A percentile compares a stretch with the other conserved stretches of the same genome.
Conservation (phyloP, 306 rosid species). For the Sechiopsis laciniata region DNA sequence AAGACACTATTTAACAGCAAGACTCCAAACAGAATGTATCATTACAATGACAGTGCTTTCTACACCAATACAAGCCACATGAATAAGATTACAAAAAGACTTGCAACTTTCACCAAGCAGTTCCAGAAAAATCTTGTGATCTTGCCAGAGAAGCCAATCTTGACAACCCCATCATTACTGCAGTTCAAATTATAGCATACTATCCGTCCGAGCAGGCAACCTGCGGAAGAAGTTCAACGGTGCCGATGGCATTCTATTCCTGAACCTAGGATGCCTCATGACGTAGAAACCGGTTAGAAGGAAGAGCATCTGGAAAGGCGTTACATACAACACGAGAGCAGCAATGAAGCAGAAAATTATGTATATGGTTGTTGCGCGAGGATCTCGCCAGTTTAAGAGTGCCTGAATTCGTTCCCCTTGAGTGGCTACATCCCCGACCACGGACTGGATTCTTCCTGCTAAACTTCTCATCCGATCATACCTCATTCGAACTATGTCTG, state of each 20-base stretch:
- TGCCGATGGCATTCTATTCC: constrained; percentile 55
- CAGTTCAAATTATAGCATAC: constrained; percentile 47
- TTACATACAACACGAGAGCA: constrained; percentile 57
- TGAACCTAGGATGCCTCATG: constrained; percentile 83
- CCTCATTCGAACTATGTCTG: constrained; percentile 62
- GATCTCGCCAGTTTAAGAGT: constrained; percentile 84
- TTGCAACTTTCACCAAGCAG: background rate
- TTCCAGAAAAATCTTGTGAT: background rate
- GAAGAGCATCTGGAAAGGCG: constrained; percentile 49
- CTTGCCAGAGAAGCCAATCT: background rate
- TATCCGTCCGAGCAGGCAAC: constrained; percentile 73
- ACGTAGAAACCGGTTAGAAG: constrained; percentile 54
- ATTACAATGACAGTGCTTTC: background rate
- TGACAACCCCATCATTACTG: background rate
- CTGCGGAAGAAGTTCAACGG: constrained; percentile 80
- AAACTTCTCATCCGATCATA: constrained; percentile 77
- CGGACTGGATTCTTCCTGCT: constrained; percentile 78
- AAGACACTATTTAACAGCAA: background rate
- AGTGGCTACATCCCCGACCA: constrained; percentile 80
- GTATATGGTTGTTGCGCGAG: constrained; percentile 72
- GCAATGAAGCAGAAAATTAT: constrained; percentile 52
- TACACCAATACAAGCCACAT: constrained; percentile 4
- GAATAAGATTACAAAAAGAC: background rate
- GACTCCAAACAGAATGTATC: constrained; percentile 1
- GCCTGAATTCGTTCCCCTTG: constrained; percentile 86